These are phyloP conservation scores for Paulownia fortunei DNA, from an alignment of 257 asterid genomes.

Conservation along the genomic window DNA sequence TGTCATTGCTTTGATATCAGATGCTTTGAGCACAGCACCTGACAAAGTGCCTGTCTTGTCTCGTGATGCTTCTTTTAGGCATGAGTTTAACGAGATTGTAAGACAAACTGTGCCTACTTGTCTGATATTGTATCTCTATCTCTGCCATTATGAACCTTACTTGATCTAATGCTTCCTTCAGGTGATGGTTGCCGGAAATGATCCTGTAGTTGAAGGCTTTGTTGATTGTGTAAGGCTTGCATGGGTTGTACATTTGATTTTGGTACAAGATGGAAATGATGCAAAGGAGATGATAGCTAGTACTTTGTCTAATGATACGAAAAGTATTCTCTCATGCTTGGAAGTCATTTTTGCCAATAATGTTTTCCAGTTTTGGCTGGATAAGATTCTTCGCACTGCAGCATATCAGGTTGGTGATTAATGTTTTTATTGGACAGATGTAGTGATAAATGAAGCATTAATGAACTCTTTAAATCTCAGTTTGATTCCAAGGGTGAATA, in stretches of 20 bases:
- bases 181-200: conserved; percentile 83
- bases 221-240: conserved; percentile 90
- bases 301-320: conserved; percentile 54
- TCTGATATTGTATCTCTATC: conserved; percentile 16
- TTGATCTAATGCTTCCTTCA: conserved; percentile 39
- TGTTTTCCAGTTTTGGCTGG: conserved; percentile 87
- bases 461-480: not conserved
- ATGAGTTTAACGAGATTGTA: conserved; percentile 83
- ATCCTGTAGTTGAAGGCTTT: conserved; percentile 80
- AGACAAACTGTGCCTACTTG: conserved; percentile 44
- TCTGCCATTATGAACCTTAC: conserved; percentile 29
- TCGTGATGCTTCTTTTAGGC: conserved; percentile 76
- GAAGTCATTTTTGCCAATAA: conserved; percentile 79
- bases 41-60: conserved; percentile 75
- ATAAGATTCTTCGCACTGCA: conserved; percentile 81
- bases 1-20: conserved; percentile 85
- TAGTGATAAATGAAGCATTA: not conserved
- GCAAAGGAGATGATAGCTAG: conserved; percentile 54
- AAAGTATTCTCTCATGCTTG: conserved; percentile 68
- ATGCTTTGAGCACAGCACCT: conserved; percentile 78
- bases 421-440: conserved; percentile 3
- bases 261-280: conserved; percentile 73
- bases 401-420: conserved; percentile 83
- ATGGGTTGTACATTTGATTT: conserved; percentile 89
- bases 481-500: not conserved